Evolutionary conservation across 108 stramenopile genomes (phyloP), one percentile per base, ranked within the genome.

Genomic region (Pseudonitzschia delicatissima): DNA sequence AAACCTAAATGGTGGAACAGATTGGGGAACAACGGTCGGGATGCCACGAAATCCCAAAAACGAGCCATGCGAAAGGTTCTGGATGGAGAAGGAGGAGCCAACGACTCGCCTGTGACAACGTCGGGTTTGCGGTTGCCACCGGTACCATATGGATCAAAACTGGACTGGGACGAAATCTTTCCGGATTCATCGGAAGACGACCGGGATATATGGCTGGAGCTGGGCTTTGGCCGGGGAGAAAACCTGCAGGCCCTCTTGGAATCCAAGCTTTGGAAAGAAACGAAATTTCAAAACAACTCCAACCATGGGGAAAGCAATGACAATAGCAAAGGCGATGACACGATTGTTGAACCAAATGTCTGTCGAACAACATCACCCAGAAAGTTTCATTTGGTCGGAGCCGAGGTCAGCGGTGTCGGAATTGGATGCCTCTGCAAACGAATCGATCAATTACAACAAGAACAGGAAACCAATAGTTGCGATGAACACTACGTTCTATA

Each of bases 1-100:
- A 90, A 90, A 65, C 90, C 90, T n/a, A 81, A 70, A 36, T 91
- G 90, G 90, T 91, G 90, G 90, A 67, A 65, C 20, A 66, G 66
- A 33, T 48, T 79, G 2, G 69, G 74, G n/a, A 55, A 55, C 32
- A 55, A 55, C 32, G 81, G 86, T 11, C 73, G 83, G 42, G 26
- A 34, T 55, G 67, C 81, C 5, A 82, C 85, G 11, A 75, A 78
- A 45, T 73, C 77, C 12, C 90, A 91, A 61, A 79, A 83, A 27
- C 74, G 76, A 48, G 71, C 83, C 33, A 82, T 82, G 20, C 31
- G 62, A 12, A 60, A 72, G 21, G 75, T 90, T 67, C 60, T 66
- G 12, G 15, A 82, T 15, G 77, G 33, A 37, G n/a, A 8, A 2
- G 53, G 31, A 2, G 32, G 17, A n/a, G 9, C 11, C 32, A 34